A percentile compares a stretch with the other conserved stretches of the same genome.
These are phyloP conservation scores for Colletotrichum falcatum DNA, from an alignment of 2,329 filamentous ascomycete species.

Conservation along the genomic window DNA sequence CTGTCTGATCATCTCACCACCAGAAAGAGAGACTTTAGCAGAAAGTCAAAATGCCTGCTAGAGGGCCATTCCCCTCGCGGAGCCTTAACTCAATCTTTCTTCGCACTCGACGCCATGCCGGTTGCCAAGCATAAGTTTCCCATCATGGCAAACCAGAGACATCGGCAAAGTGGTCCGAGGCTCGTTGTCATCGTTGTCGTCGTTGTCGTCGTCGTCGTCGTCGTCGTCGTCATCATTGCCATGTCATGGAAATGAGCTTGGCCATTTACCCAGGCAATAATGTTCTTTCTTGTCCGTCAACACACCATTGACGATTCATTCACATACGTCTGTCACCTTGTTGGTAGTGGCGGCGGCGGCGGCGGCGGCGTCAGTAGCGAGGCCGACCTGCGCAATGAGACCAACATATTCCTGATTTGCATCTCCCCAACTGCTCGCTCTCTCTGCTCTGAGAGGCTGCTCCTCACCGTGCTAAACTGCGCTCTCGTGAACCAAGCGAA, in stretches of 20 bases:
- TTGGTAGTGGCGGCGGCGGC: background rate
- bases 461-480: constrained; percentile 26
- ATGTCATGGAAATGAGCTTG: background rate
- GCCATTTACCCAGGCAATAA: constrained; percentile 9
- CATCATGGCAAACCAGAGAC: constrained; percentile 13
- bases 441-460: constrained; percentile 29
- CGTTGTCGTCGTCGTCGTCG: no score
- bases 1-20: constrained; percentile 1
- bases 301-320: constrained; percentile 23
- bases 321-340: background rate
- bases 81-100: background rate
- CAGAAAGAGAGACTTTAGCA: background rate
- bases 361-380: no score
- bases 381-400: background rate
- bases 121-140: constrained; percentile 7
- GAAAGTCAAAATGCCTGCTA: constrained; percentile 19
- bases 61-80: constrained; percentile 7
- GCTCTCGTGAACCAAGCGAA: constrained; percentile 37
- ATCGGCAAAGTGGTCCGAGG: constrained; percentile 21
- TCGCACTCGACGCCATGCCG: constrained; percentile 19
- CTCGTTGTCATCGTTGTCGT: no score
- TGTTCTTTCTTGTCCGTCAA: background rate
- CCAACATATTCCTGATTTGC: constrained; percentile 31
- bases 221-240: constrained; percentile 29
- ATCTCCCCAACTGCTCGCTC: background rate